A percentile compares a stretch with the other conserved stretches of the same genome.
Conservation (phyloP, 139 green algal species). For the Coccomyxa sp. region DNA sequence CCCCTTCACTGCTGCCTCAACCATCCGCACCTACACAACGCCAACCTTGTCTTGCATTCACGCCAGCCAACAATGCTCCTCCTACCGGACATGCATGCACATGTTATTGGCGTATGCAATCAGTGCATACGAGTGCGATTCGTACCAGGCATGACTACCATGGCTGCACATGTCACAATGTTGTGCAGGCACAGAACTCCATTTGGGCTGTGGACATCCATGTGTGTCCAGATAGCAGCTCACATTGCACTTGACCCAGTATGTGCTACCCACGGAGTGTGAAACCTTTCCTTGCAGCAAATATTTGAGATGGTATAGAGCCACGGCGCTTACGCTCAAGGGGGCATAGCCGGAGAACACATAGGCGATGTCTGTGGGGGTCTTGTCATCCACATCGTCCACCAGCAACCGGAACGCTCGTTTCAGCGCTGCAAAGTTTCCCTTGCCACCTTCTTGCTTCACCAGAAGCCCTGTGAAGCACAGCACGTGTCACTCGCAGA, state of each 20-base stretch:
- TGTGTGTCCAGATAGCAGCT: too few relatives aligned
- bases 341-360: constrained; percentile 77
- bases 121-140: too few relatives aligned
- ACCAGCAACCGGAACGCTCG: constrained; percentile 58
- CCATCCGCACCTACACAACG: background rate
- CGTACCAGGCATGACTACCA: too few relatives aligned
- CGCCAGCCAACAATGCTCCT: too few relatives aligned
- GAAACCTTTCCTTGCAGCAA: background rate
- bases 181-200: too few relatives aligned
- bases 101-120: too few relatives aligned
- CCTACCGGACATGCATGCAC: too few relatives aligned
- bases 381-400: constrained; percentile 36
- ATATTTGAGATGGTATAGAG: background rate
- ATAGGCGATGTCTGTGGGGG: constrained; percentile 51
- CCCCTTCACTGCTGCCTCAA: background rate
- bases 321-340: constrained; percentile 34
- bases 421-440: constrained; percentile 36
- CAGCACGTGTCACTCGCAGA: background rate
- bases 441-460: constrained; percentile 31
- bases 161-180: too few relatives aligned
- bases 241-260: too few relatives aligned
- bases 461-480: constrained; percentile 26
- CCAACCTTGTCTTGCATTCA: too few relatives aligned
- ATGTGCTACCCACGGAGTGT: background rate
- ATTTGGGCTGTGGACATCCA: too few relatives aligned